Conservation (phyloP, 2,329 filamentous ascomycete species). For the Paecilomyces variotii region DNA sequence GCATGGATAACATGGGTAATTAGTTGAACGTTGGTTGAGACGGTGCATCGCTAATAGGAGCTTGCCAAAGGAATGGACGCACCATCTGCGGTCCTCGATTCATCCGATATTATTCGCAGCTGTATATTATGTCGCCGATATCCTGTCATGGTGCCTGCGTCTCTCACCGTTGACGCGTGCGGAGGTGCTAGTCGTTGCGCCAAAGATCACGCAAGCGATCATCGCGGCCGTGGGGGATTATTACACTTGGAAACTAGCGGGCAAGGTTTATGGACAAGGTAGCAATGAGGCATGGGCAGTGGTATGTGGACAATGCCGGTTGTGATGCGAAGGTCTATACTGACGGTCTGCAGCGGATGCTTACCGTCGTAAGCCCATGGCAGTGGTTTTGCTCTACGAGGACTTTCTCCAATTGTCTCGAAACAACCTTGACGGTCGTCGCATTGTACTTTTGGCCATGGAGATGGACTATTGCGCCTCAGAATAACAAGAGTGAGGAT, state of each 20-base stretch:
- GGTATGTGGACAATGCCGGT: constrained; percentile 39
- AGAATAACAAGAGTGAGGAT: constrained; percentile 34
- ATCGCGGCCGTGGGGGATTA: constrained; percentile 74
- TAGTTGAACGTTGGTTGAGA: constrained; percentile 1
- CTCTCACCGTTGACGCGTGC: constrained; percentile 51
- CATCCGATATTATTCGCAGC: constrained; percentile 81
- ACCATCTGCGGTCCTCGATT: constrained; percentile 78
- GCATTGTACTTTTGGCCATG: constrained; percentile 85
- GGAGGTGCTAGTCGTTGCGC: constrained; percentile 61
- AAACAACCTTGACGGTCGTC: constrained; percentile 75
- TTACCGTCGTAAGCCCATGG: constrained; percentile 75
- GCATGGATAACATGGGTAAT: constrained; percentile 94
- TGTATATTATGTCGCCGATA: constrained; percentile 59
- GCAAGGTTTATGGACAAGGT: constrained; percentile 60
- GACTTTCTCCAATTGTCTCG: constrained; percentile 88
- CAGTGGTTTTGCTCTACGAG: constrained; percentile 93
- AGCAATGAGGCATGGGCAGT: constrained; percentile 60
- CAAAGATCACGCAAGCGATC: constrained; percentile 66
- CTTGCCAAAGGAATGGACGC: constrained; percentile 71
- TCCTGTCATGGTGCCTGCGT: constrained; percentile 47
- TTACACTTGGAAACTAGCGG: constrained; percentile 78
- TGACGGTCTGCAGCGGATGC: constrained; percentile 49
- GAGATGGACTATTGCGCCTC: constrained; percentile 50
- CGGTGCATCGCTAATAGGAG: background rate
- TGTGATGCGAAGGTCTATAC: constrained; percentile 1